phyloP scores from a whole-genome alignment of 805 yeast genomes.

The Saccharomycopsis selenospora region DNA sequence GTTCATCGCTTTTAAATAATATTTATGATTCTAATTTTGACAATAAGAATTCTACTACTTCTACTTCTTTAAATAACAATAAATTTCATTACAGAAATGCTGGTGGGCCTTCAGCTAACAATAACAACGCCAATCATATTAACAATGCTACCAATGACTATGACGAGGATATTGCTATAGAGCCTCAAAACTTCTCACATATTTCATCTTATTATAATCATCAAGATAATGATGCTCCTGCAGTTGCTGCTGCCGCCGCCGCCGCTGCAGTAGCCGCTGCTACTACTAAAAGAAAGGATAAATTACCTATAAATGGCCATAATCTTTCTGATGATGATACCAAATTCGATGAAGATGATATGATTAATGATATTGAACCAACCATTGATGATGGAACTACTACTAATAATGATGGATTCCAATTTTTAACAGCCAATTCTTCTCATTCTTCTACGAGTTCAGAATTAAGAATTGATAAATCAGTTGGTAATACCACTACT shows the following conservation, averaged over 20 bases:
- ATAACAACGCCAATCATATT: background rate
- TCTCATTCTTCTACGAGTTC: background rate
- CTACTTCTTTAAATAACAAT: background rate
- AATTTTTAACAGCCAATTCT: background rate
- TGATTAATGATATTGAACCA: background rate
- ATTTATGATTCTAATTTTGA: background rate
- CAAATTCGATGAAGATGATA: background rate
- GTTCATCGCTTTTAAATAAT: slow-evolving; percentile 4
- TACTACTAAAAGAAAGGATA: background rate
- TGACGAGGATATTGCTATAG: too few species aligned
- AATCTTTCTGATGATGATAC: too few species aligned
- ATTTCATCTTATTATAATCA: too few species aligned
- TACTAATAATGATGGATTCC: too few species aligned
- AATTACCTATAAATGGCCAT: background rate
- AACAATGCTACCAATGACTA: too few species aligned
- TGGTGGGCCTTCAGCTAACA: background rate
- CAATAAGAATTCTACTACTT: background rate
- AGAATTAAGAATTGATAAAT: background rate
- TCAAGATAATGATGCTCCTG: too few species aligned
- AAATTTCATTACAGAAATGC: background rate
- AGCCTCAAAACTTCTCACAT: too few species aligned
- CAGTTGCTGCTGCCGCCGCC: too few species aligned
- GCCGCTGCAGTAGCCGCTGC: background rate
- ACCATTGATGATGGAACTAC: too few species aligned
- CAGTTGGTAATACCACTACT: background rate